A percentile compares a stretch with the other conserved stretches of the same genome.
Conservation (phyloP, 306 rosid genomes). For the Senna siamea region DNA sequence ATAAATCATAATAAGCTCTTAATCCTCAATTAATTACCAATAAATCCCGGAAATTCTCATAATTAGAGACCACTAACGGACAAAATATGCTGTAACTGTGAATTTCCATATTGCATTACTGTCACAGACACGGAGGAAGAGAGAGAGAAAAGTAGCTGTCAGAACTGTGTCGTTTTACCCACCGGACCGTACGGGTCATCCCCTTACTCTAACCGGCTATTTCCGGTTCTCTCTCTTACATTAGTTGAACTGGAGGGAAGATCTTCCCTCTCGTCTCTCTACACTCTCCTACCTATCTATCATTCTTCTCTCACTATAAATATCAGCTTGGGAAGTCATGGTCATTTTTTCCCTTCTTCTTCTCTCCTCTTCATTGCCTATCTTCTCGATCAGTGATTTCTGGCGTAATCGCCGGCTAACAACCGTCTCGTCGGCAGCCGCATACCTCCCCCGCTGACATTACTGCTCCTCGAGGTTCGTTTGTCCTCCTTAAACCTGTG, state of each 20-base stretch:
- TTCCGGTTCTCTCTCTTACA: slow-evolving; percentile 38
- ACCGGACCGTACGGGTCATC: slow-evolving; percentile 22
- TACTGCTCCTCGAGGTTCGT: slow-evolving; percentile 45
- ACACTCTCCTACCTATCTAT: slow-evolving; percentile 5
- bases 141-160: neutral
- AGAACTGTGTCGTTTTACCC: slow-evolving; percentile 46
- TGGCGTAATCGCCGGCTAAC: slow-evolving; percentile 57
- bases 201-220: slow-evolving; percentile 42
- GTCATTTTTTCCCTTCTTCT: slow-evolving; percentile 38
- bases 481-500: neutral
- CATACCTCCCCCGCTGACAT: slow-evolving; percentile 18
- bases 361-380: neutral
- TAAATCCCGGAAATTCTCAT: neutral
- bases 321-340: neutral
- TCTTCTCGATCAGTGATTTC: slow-evolving; percentile 27
- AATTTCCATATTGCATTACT: neutral
- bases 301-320: slow-evolving; percentile 51
- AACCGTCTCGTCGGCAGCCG: slow-evolving; percentile 42
- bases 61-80: neutral
- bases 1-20: neutral
- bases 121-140: neutral
- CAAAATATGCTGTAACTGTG: neutral
- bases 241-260: neutral
- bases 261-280: slow-evolving; percentile 26
- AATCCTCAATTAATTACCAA: neutral